phyloP scores from a whole-genome alignment of 306 rosid genomes.

The Senna siamea region DNA sequence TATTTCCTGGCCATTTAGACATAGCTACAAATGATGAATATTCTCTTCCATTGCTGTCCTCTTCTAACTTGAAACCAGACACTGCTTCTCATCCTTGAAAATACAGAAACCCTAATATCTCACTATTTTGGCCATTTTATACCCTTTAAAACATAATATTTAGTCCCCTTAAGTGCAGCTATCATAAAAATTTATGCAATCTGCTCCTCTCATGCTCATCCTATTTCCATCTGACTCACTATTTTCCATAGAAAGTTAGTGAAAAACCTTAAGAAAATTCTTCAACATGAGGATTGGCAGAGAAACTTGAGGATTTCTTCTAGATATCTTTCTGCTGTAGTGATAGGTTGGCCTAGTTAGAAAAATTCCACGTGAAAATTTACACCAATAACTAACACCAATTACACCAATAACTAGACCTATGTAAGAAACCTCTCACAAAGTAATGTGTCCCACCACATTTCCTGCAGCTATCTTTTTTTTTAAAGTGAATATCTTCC shows the following conservation, averaged over 20 bases:
- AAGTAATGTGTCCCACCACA: background rate
- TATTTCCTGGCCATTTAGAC: background rate
- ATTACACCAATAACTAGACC: background rate
- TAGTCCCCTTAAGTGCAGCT: background rate
- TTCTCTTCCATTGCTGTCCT: background rate
- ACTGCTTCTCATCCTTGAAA: background rate
- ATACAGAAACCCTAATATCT: background rate
- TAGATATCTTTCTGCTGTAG: background rate
- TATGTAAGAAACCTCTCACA: background rate
- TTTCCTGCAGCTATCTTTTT: constrained; percentile 1
- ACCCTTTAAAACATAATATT: background rate
- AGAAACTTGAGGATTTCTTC: background rate
- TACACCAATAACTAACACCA: background rate
- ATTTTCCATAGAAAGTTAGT: background rate
- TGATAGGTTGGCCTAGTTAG: background rate
- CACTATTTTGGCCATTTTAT: background rate
- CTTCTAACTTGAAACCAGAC: background rate
- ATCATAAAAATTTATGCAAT: background rate
- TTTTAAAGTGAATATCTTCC: too few species aligned
- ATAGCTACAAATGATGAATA: background rate
- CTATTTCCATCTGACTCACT: background rate
- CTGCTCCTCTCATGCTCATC: background rate
- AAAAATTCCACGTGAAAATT: background rate
- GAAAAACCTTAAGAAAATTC: background rate
- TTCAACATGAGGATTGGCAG: background rate